A percentile compares a stretch with the other conserved stretches of the same genome.
Evolutionary conservation across 495 filamentous ascomycete genomes (phyloP).

Genomic region (Aspergillus baeticus): DNA sequence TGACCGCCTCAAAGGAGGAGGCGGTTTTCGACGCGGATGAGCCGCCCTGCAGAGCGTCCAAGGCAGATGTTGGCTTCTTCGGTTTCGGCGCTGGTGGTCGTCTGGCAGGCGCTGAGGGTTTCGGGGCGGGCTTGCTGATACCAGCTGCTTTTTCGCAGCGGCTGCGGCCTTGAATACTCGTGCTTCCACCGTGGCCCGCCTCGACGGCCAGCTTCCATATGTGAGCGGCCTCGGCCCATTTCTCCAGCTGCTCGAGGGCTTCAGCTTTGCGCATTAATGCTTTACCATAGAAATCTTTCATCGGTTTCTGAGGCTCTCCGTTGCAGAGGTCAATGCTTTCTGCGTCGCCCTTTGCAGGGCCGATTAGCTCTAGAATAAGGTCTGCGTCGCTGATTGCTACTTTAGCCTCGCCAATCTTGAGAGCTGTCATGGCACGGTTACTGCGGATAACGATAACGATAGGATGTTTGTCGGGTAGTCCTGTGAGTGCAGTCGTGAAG

Average conservation of each 20-base stretch:
- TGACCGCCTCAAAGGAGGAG: slow-evolving; percentile 60
- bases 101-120: slow-evolving; percentile 35
- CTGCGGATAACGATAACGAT: slow-evolving; percentile 81
- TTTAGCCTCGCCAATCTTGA: slow-evolving; percentile 89
- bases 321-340: slow-evolving; percentile 72
- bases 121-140: slow-evolving; percentile 48
- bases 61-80: slow-evolving; percentile 42
- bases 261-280: slow-evolving; percentile 93
- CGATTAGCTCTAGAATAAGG: slow-evolving; percentile 75
- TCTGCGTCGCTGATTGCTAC: slow-evolving; percentile 81
- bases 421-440: slow-evolving; percentile 84
- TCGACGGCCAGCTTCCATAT: slow-evolving; percentile 84
- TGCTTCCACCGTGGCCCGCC: slow-evolving; percentile 75
- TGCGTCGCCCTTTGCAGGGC: slow-evolving; percentile 69
- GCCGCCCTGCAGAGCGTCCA: slow-evolving; percentile 42
- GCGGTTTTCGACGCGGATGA: slow-evolving; percentile 19
- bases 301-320: slow-evolving; percentile 69
- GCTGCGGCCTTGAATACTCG: slow-evolving; percentile 81
- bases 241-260: slow-evolving; percentile 91
- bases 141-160: slow-evolving; percentile 83
- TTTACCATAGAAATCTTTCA: slow-evolving; percentile 91
- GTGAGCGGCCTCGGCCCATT: slow-evolving; percentile 78
- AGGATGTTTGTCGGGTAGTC: slow-evolving; percentile 78
- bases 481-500: slow-evolving; percentile 73
- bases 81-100: slow-evolving; percentile 36